Percentiles rank a stretch among this genome's conserved stretches.
Conservation (phyloP, 2,329 filamentous ascomycete species). For the Trichoderma oligosporum region DNA sequence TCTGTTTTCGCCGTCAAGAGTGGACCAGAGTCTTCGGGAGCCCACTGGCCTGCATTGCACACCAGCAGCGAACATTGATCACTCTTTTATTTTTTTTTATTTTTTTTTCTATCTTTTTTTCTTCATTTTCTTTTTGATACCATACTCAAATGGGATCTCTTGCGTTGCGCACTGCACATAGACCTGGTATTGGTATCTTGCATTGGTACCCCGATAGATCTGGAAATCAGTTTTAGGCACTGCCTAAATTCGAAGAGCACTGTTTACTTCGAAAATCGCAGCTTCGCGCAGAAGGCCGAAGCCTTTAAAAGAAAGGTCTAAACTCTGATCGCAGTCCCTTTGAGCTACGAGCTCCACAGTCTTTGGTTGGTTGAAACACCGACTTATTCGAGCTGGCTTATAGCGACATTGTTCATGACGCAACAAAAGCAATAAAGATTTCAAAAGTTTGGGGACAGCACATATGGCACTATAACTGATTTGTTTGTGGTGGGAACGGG, state of each 20-base stretch:
- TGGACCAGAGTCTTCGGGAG: not conserved
- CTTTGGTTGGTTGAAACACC: conserved; percentile 14
- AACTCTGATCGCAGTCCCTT: not conserved
- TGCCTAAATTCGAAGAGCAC: conserved; percentile 3
- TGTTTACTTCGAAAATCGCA: not conserved
- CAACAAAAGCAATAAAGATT: conserved; percentile 17
- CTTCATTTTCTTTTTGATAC: conserved; percentile 7
- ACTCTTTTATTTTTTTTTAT: not conserved
- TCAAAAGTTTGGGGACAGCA: conserved; percentile 31
- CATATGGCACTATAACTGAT: conserved; percentile 29
- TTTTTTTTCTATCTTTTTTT: conserved; percentile 9
- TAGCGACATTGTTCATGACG: conserved; percentile 20
- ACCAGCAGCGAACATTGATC: conserved; percentile 6
- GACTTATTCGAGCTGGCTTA: not conserved
- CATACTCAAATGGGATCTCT: conserved; percentile 13
- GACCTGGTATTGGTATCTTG: conserved; percentile 20
- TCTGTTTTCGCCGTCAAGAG: not conserved
- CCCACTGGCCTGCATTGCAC: not conserved
- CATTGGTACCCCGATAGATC: conserved; percentile 20
- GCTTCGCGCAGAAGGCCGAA: not conserved
- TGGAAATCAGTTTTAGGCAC: conserved; percentile 19
- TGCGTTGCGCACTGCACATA: conserved; percentile 19
- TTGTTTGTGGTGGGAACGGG: conserved; percentile 24
- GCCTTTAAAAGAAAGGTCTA: conserved; percentile 4
- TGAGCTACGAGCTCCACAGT: not conserved